Base-by-base conservation (phyloP, 306 rosid species). In the Luffa aegyptiaca region DNA sequence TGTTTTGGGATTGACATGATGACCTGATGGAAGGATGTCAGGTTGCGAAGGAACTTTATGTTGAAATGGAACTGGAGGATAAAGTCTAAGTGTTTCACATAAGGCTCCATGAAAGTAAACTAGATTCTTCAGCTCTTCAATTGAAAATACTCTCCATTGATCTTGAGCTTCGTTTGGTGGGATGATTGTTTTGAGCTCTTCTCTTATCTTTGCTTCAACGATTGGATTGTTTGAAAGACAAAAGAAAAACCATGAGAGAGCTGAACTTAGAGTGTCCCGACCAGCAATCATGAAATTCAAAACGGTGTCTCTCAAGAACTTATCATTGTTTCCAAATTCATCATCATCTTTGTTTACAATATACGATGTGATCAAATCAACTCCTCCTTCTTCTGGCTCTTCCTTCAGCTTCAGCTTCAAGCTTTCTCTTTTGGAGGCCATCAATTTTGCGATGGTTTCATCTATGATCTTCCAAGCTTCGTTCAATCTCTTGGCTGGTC, bases 31-130 rank as follows among this genome's bases (percentile, higher is more conserved):
- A 36, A 90, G 86, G 20, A 55, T 7, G 4, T 90, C 95, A 39
- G 44, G 53, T 5, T 76, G 18, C 0, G 44, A 3, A 1, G 86
- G 57, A n/a, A 68, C 61, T n/a, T 84, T 84, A 0, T 82, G 53
- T 10, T 87, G 79, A 49, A 82, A n/a, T 16, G 92, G 92, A 6
- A 87, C 42, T 0, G 91, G 88, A 18, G 95, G 95, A 16, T 49
- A 88, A 11, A 90, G 87, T 16, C 92, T 31, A 10, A 90, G 44
- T 12, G 90, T 5, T 80, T 90, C 92, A 20, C 81, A 87, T 14
- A 90, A 9, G 8, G 88, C 86, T 41, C 82, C 90, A 53, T 88
- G 94, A 0, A 90, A 80, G 74, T 90, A 87, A 12, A 89, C 89
- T 11, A 86, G 71, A 3, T 81, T 81, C 2, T 71, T 76, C 26